Percentiles rank a stretch among this genome's conserved stretches.
Conservation (phyloP, 2,329 filamentous ascomycete species). For the Pochonia chlamydosporia region DNA sequence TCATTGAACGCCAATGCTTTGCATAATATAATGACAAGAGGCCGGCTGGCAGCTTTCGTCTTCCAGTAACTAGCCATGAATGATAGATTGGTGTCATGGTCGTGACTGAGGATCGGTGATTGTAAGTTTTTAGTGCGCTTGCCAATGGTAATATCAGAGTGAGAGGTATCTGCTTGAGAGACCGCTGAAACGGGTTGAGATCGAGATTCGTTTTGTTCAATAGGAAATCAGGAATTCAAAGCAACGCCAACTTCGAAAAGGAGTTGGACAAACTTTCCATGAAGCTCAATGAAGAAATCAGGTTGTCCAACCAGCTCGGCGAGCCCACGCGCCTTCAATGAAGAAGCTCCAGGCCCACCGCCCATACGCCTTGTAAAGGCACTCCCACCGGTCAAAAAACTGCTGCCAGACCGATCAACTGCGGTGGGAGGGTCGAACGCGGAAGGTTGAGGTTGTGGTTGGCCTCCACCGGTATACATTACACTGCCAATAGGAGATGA, state of each 20-base stretch:
- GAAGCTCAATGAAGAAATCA: constrained; percentile 63
- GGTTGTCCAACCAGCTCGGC: constrained; percentile 61
- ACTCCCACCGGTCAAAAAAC: constrained; percentile 50
- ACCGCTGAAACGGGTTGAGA: background rate
- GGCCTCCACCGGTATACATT: constrained; percentile 31
- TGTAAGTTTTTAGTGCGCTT: background rate
- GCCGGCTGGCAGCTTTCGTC: background rate
- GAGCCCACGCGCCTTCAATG: constrained; percentile 53
- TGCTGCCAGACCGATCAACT: constrained; percentile 40
- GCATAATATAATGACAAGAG: constrained; percentile 1
- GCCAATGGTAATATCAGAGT: background rate
- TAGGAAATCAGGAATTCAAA: constrained; percentile 36
- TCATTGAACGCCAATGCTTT: constrained; percentile 7
- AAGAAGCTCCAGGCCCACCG: constrained; percentile 48
- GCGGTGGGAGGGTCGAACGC: constrained; percentile 24
- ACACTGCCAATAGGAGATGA: constrained; percentile 32
- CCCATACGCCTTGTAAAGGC: constrained; percentile 55
- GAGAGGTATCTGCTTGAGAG: background rate
- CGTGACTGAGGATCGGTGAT: background rate
- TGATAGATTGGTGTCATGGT: background rate
- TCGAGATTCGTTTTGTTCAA: background rate
- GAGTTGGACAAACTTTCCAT: constrained; percentile 57
- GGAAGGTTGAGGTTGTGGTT: constrained; percentile 19
- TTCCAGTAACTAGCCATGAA: background rate
- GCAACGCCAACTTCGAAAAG: constrained; percentile 53